Percentiles rank a stretch among this genome's conserved stretches.
phyloP scores from a whole-genome alignment of 192 early-diverging fungal species.

The Phlyctochytrium bullatum region DNA sequence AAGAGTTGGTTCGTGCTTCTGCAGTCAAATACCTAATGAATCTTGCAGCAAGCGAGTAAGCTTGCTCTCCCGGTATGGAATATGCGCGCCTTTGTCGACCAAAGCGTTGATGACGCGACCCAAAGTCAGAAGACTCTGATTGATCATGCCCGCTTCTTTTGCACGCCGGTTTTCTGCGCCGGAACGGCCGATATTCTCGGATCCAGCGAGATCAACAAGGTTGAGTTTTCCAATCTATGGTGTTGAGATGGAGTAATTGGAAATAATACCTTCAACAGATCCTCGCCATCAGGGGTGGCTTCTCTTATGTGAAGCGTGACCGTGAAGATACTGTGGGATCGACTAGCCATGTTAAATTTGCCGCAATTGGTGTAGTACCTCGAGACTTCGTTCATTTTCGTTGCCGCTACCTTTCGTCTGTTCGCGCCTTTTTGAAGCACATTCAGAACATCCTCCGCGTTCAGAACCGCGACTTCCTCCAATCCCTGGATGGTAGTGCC shows the following conservation, averaged over 20 bases:
- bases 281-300: constrained; percentile 74
- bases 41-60: constrained; percentile 88
- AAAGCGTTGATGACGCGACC: constrained; percentile 97
- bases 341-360: constrained; percentile 46
- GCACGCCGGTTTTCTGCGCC: constrained; percentile 81
- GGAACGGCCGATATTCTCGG: constrained; percentile 87
- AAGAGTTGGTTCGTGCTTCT: background rate
- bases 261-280: constrained; percentile 64
- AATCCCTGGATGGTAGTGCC: constrained; percentile 78
- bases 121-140: constrained; percentile 87
- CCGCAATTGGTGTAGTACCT: constrained; percentile 40
- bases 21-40: constrained; percentile 77
- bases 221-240: constrained; percentile 85
- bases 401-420: constrained; percentile 77
- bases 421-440: constrained; percentile 69
- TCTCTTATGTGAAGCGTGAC: constrained; percentile 89
- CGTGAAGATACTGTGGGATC: constrained; percentile 91
- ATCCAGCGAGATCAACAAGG: constrained; percentile 93
- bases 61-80: constrained; percentile 96
- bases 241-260: background rate
- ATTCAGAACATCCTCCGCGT: constrained; percentile 69
- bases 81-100: constrained; percentile 71
- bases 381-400: constrained; percentile 86
- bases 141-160: constrained; percentile 88
- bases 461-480: constrained; percentile 75